Evolutionary conservation across 2,329 filamentous ascomycete species (phyloP), one percentile per base, ranked within the genome.

Genomic region (Diaporthe citriasiana): DNA sequence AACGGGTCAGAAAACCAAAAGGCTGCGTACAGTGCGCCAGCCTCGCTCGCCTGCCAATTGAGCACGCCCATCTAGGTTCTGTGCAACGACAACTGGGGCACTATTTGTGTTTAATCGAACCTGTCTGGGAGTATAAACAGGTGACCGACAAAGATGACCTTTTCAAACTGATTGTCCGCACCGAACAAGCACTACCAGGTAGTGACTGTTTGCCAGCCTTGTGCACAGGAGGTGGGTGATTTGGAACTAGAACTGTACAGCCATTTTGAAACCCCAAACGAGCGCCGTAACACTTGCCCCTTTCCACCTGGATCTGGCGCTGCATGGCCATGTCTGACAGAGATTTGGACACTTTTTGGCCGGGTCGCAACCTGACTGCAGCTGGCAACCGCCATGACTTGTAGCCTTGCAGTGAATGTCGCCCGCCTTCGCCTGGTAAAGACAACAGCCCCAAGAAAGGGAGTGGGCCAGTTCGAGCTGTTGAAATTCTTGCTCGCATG

Each of bases 71-170:
- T 35, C n/a, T 13, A 17, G 15, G 17, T 17, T 35, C n/a, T 27
- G n/a, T 7, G 12, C 15, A n/a, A 30, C 33, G 12, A 30, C 33
- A 1, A 12, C 2, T 7, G 40, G 30, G 7, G 35, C 19, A 22
- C 6, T 40, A 22, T 13, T 12, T 7, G 5, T 3, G 9, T 5
- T 27, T 1, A 22, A 25, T 5, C 4, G 13, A 17, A 1, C 1
- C 13, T 19, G 9, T 0, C n/a, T 19, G 2, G 10, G 17, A 25
- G 35, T 4, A 35, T 15, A 12, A 12, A n/a, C n/a, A 13, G 8
- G 6, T 7, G 2, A 53, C 15, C 19, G n/a, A 10, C 33, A 15
- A 25, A 30, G 15, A 38, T 19, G 1, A 15, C 19, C n/a, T 7
- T 17, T 68, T 38, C 7, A 50, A 12, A 13, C 15, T 40, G 6